A percentile compares a stretch with the other conserved stretches of the same genome.
Conservation (phyloP, 192 early-diverging fungal species). For the Powellomyces hirtus region DNA sequence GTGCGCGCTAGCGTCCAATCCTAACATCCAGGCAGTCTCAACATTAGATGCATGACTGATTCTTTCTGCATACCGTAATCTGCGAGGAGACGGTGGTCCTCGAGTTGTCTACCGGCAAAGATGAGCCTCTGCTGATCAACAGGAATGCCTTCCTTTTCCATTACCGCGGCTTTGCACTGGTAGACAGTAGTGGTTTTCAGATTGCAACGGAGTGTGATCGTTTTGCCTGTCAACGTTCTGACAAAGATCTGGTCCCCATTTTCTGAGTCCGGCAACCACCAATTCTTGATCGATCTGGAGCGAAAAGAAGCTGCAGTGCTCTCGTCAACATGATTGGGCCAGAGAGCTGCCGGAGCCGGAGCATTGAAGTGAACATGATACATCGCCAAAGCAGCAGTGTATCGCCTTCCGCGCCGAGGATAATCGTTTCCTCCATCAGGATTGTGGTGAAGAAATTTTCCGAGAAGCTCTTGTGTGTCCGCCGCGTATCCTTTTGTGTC, state of each 20-base stretch:
- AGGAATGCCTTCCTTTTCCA: constrained; percentile 76
- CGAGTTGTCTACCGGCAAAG: neutral
- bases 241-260: constrained; percentile 70
- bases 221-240: constrained; percentile 87
- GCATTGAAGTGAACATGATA: neutral
- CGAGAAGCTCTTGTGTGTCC: neutral
- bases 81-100: neutral
- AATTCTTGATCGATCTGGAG: neutral
- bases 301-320: neutral
- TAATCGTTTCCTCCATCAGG: neutral
- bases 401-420: neutral
- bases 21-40: too few relatives aligned
- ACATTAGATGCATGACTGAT: neutral
- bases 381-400: neutral
- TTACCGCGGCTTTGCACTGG: constrained; percentile 80
- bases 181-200: constrained; percentile 71
- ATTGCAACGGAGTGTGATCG: constrained; percentile 58
- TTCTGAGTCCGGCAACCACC: too few relatives aligned
- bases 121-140: neutral
- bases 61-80: neutral
- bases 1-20: too few relatives aligned
- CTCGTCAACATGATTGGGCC: neutral
- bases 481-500: neutral
- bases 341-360: neutral
- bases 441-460: neutral